Percentiles rank a stretch among this genome's conserved stretches.
These are phyloP conservation scores for Vaccinium macrocarpon DNA, from an alignment of 148 eudicot species.

Conservation along the genomic window DNA sequence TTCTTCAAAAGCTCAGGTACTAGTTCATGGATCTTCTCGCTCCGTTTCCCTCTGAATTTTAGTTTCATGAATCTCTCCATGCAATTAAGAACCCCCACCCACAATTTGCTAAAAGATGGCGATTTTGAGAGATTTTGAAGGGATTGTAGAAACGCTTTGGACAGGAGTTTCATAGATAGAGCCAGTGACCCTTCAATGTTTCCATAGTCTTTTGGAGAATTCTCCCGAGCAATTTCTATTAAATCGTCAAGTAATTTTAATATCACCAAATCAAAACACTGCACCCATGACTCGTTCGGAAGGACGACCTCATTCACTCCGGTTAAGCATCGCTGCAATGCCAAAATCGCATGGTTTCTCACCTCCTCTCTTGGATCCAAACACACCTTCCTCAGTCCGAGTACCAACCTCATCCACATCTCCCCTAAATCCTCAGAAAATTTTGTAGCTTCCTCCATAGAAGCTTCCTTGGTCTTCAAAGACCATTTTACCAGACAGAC, in stretches of 20 bases:
- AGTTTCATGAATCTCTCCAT: slow-evolving; percentile 74
- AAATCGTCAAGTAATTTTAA: slow-evolving; percentile 74
- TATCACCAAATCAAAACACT: slow-evolving; percentile 72
- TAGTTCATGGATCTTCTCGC: slow-evolving; percentile 75
- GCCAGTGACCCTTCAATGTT: slow-evolving; percentile 74
- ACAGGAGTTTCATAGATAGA: slow-evolving; percentile 56
- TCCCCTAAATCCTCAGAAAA: slow-evolving; percentile 71
- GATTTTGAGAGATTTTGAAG: slow-evolving; percentile 54
- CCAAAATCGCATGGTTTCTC: slow-evolving; percentile 62
- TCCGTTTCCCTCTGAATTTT: slow-evolving; percentile 58
- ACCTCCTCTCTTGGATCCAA: slow-evolving; percentile 80
- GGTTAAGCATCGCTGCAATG: slow-evolving; percentile 56
- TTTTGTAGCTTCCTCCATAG: slow-evolving; percentile 50
- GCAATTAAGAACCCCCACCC: slow-evolving; percentile 67
- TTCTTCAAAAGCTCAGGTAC: slow-evolving; percentile 66
- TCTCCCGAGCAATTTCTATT: slow-evolving; percentile 59
- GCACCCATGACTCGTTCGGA: slow-evolving; percentile 56
- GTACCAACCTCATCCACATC: slow-evolving; percentile 85
- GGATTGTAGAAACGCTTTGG: slow-evolving; percentile 52
- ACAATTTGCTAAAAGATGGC: slow-evolving; percentile 62
- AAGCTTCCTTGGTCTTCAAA: slow-evolving; percentile 45
- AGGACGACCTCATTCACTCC: slow-evolving; percentile 48
- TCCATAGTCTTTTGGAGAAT: slow-evolving; percentile 64
- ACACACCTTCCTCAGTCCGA: slow-evolving; percentile 77
- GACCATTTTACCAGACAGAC: slow-evolving; percentile 56